Percentiles rank a stretch among this genome's conserved stretches.
Evolutionary conservation across 176 grass and related monocot species (phyloP).

Genomic region (Triticum timopheevii): DNA sequence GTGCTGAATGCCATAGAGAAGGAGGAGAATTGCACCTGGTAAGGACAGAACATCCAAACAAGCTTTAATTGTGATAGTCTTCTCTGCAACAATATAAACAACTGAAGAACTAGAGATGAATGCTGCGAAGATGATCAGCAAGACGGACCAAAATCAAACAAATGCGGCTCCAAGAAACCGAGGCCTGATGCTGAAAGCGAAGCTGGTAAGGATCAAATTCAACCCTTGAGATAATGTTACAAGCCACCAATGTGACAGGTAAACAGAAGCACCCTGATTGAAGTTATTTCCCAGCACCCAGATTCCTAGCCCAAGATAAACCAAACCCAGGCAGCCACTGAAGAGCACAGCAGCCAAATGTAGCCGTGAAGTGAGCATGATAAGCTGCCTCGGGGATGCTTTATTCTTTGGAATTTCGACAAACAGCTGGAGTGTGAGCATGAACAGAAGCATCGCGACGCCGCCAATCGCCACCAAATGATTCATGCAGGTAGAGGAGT

Average conservation of each 20-base stretch:
- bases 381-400: background rate
- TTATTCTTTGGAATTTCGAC: conserved; percentile 39
- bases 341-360: conserved; percentile 29
- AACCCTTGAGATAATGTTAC: conserved; percentile 47
- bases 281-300: conserved; percentile 57
- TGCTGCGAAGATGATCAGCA: conserved; percentile 20
- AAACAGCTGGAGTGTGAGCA: conserved; percentile 40
- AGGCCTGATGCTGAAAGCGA: conserved; percentile 37
- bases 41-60: conserved; percentile 64
- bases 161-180: conserved; percentile 23
- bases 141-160: conserved; percentile 34
- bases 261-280: background rate
- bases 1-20: conserved; percentile 33
- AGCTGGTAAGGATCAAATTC: conserved; percentile 22
- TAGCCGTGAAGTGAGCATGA: conserved; percentile 23
- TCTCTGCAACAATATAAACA: conserved; percentile 41
- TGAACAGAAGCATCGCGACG: conserved; percentile 18
- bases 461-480: conserved; percentile 38
- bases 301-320: conserved; percentile 44
- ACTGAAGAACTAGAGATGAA: conserved; percentile 55
- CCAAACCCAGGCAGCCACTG: conserved; percentile 48
- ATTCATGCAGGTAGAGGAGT: conserved; percentile 75
- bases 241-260: conserved; percentile 56
- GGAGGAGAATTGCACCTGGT: conserved; percentile 43
- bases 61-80: conserved; percentile 26